Base-by-base conservation (phyloP, 2,329 filamentous ascomycete genomes). In the Cladosporium sp. region DNA sequence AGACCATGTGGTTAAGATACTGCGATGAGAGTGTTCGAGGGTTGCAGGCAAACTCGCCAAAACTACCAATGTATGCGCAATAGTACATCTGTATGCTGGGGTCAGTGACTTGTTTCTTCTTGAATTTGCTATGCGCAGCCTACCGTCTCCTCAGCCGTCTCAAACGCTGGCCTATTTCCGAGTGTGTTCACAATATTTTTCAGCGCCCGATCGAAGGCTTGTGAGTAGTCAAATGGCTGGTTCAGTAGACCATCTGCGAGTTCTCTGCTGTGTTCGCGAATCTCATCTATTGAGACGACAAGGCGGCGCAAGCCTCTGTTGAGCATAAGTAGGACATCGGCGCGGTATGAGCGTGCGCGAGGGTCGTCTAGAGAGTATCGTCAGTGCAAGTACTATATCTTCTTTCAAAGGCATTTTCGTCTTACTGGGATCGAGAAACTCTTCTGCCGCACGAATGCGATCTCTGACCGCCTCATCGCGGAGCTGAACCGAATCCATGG, bases 1-100 rank as follows among this genome's bases (percentile, higher is more conserved):
- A 95, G 12, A 98, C 88, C 91, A 98, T 96, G 64, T 88, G 85
- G 69, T 98, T 98, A 50, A 98, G 79, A 62, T 95, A 88, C 35
- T 83, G 78, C 2, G 92, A 96, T 43, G 88, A 88, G 25, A 98
- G 74, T 0, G 93, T 97, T 59, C 93, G 83, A 35, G 93, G 93
- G 64, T 96, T 98, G 78, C 91, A 96, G 11, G 91, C 80, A 67
- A 88, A 93, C 66, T 96, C 84, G 57, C 94, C 93, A 66, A 98
- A 98, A 66, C 89, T 95, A 57, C 93, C 93, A 49, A 92, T 83
- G 73, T 88, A 97, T n/a, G 93, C 93, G 64, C 93, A 96, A 68
- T 98, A 97, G 72, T 95, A 98, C 60, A 78, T 70, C 54, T 65
- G 36, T 3, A 13, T 11, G 49, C n/a, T 12, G 40, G 7, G 22